These are phyloP conservation scores for Eustoma russellianum DNA, from an alignment of 257 asterid species.

Conservation along the genomic window DNA sequence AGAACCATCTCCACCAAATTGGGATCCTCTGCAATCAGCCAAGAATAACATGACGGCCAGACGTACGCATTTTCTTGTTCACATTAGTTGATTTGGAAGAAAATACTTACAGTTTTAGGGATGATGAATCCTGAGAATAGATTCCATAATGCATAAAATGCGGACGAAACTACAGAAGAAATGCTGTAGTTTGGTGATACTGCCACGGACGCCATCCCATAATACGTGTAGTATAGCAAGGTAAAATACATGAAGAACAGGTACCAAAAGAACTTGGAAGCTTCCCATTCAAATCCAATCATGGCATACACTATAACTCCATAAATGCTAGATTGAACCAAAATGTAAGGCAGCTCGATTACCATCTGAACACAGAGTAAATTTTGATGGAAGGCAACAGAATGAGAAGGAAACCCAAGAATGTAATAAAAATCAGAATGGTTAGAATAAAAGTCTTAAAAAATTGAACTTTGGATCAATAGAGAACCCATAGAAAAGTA, in stretches of 20 bases:
- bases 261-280: conserved; percentile 67
- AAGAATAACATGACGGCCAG: not conserved
- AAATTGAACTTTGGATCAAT: too few relatives aligned
- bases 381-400: not conserved
- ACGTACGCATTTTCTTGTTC: too few relatives aligned
- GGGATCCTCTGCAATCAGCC: conserved; percentile 27
- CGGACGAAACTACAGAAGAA: conserved; percentile 69
- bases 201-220: conserved; percentile 83
- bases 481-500: not conserved
- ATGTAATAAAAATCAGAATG: too few relatives aligned
- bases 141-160: conserved; percentile 80
- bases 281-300: conserved; percentile 74
- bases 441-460: too few relatives aligned
- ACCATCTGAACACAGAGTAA: conserved; percentile 42
- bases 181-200: conserved; percentile 66
- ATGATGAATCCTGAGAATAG: conserved; percentile 41
- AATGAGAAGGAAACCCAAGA: too few relatives aligned
- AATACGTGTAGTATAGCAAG: conserved; percentile 69
- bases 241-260: conserved; percentile 70
- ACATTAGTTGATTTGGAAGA: not conserved
- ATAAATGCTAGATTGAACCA: conserved; percentile 59
- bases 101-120: conserved; percentile 14
- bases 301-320: conserved; percentile 65
- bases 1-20: conserved; percentile 48
- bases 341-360: conserved; percentile 68